phyloP scores from a whole-genome alignment of 129 eudicot genomes.

The sunflower (Helianthus annuus) region DNA sequence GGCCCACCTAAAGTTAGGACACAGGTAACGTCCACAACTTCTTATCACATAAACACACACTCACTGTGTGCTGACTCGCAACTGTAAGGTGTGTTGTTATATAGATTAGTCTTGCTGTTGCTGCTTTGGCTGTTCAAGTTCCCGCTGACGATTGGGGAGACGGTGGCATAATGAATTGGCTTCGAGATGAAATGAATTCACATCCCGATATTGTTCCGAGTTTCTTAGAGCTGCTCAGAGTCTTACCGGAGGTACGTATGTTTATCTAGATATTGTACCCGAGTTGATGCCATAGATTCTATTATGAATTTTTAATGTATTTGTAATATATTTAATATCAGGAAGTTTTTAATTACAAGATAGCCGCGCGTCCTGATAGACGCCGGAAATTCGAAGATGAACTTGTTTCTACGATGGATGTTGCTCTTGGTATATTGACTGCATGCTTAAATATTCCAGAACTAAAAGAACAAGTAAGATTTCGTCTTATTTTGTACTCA shows the following conservation, averaged over 20 bases:
- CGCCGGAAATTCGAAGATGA: conserved; percentile 97
- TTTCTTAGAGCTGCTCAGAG: conserved; percentile 91
- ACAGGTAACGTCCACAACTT: conserved; percentile 61
- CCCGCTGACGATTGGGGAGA: conserved; percentile 99
- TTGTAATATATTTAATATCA: conserved; percentile 34
- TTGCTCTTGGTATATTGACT: conserved; percentile 77
- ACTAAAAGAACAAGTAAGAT: conserved; percentile 82
- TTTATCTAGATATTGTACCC: conserved; percentile 17
- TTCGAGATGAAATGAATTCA: conserved; percentile 83
- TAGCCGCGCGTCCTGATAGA: conserved; percentile 96
- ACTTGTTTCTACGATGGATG: conserved; percentile 81
- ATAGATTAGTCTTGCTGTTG: conserved; percentile 99
- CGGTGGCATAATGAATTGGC: conserved; percentile 93
- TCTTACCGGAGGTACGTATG: conserved; percentile 84
- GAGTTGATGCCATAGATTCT: conserved; percentile 12
- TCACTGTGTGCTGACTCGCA: conserved; percentile 1
- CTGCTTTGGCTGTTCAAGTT: conserved; percentile 99
- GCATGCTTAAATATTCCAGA: conserved; percentile 84
- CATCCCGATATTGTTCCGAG: conserved; percentile 79
- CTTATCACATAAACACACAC: neutral
- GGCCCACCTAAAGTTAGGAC: conserved; percentile 99
- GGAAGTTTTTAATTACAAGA: conserved; percentile 93
- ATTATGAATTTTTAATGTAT: conserved; percentile 12
- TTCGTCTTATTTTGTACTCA: conserved; percentile 12
- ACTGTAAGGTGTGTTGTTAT: conserved; percentile 26